These are phyloP conservation scores for Pleoardoris graminearum DNA, from an alignment of 2,329 filamentous ascomycete species.

Conservation along the genomic window DNA sequence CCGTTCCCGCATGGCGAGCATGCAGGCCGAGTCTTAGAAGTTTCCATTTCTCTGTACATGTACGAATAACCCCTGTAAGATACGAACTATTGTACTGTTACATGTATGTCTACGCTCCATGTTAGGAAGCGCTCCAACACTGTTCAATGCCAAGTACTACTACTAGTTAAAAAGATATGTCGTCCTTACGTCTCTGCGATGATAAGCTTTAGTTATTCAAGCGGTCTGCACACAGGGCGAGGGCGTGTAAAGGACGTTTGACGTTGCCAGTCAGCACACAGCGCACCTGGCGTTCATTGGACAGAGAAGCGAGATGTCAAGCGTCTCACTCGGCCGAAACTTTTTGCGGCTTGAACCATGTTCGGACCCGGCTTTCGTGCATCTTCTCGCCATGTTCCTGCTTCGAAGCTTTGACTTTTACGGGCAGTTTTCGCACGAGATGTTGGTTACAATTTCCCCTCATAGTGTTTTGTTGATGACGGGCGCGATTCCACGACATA, in stretches of 20 bases:
- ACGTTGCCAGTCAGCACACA: background rate
- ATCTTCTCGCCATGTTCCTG: background rate
- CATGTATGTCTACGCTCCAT: slow-evolving; percentile 5
- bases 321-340: background rate
- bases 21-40: background rate
- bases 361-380: background rate
- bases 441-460: too few relatives aligned
- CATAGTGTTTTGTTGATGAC: too few relatives aligned
- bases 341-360: background rate
- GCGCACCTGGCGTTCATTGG: background rate
- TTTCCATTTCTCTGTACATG: background rate
- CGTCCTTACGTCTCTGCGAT: too few relatives aligned
- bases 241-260: background rate
- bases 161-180: background rate
- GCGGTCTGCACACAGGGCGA: background rate
- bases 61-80: slow-evolving; percentile 1
- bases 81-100: background rate
- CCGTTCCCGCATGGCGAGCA: slow-evolving; percentile 3
- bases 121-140: background rate
- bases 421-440: too few relatives aligned
- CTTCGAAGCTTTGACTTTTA: background rate
- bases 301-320: background rate
- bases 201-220: too few relatives aligned
- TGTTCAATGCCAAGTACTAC: too few relatives aligned
- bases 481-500: too few relatives aligned